phyloP scores from a whole-genome alignment of 2,329 filamentous ascomycete species.

The Fusarium acutatum region DNA sequence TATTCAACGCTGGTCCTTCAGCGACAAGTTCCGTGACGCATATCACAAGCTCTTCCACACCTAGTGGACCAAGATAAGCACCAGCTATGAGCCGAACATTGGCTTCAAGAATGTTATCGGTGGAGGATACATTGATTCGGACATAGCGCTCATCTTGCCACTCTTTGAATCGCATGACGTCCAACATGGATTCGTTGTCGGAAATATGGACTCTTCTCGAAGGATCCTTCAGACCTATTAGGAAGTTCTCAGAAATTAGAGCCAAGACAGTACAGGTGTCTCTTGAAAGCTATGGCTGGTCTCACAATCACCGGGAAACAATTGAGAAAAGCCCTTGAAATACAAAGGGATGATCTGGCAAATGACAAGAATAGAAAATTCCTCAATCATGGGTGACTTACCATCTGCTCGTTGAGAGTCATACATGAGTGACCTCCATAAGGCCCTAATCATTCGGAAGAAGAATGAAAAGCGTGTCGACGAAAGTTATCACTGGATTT shows the following conservation, averaged over 20 bases:
- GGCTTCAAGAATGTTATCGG: not conserved
- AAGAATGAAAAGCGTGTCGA: not conserved
- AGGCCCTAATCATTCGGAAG: not conserved
- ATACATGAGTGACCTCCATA: not conserved
- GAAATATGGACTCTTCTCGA: not conserved
- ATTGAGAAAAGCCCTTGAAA: not conserved
- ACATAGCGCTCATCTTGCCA: not conserved
- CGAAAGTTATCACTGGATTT: too few relatives aligned
- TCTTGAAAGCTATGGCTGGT: not conserved
- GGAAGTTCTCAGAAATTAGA: not conserved
- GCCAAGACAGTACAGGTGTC: not conserved
- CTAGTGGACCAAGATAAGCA: not conserved
- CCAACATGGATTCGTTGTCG: not conserved
- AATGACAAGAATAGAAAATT: not conserved
- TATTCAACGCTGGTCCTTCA: too few relatives aligned
- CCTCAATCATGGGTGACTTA: not conserved
- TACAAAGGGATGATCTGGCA: not conserved
- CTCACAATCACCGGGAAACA: not conserved
- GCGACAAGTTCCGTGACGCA: not conserved
- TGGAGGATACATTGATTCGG: not conserved
- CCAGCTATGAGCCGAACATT: not conserved
- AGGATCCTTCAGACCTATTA: not conserved
- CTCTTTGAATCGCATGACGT: accelerated
- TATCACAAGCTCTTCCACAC: not conserved
- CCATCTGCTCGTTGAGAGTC: not conserved